Evolutionary conservation across 164 flowering plant species (phyloP), one percentile per base, ranked within the genome.

Genomic region (Cinnamomum micranthum): DNA sequence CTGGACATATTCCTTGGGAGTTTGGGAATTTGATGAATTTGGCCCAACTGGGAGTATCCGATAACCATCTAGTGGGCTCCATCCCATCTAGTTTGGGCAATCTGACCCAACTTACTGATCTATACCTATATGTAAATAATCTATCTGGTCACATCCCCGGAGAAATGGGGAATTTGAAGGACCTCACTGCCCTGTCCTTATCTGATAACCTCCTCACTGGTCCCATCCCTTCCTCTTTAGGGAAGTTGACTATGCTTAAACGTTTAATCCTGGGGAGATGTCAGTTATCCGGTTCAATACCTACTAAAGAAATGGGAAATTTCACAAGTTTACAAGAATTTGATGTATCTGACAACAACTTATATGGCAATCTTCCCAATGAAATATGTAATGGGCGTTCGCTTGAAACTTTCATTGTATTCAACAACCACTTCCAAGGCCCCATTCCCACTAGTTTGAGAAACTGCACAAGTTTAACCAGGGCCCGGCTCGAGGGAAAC

Each of bases 361-460:
- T 81, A 72, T 31, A 75, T 17, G 74, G 80, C 69, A 65, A 22
- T 77, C n/a, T 80, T 13, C 65, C 83, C 5, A 23, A 22, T 4
- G 14, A 69, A 27, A 75, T 81, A 35, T 81, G 83, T 60, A 24
- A 50, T 22, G 78, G 78, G 0, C 68, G 76, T 27, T 23, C 55
- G 7, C 77, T 81, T 3, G 17, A 62, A 59, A 68, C 68, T 69
- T 73, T 81, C 28, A 25, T 58, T 33, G 80, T 78, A 19, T n/a
- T 64, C 15, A 31, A 35, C 55, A 78, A 81, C 58, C 68, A 25
- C 17, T 62, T 81, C 58, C 25, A 70, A 0, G 83, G 83, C 6
- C 78, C 78, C 7, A 73, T 81, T 9, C 80, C 80, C 14, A 64
- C 69, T 72, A 73, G 80, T 67, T n/a, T 81, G 31, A 69, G 51